Percentiles rank a stretch among this genome's conserved stretches.
Conservation (phyloP, 176 grass and related monocot genomes). For the Cocos nucifera region DNA sequence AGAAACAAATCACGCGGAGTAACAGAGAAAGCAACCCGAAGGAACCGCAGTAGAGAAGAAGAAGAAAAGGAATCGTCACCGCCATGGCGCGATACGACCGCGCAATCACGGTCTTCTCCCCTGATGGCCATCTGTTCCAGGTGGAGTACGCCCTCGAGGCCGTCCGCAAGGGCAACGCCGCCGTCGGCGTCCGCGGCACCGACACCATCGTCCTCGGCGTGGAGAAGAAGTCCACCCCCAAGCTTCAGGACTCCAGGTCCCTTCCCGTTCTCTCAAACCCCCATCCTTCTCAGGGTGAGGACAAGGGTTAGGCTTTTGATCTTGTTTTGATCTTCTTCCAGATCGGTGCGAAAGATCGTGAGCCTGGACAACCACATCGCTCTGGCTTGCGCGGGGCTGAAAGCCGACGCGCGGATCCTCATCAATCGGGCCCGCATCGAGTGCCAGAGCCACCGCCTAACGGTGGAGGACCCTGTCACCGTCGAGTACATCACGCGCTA, state of each 20-base stretch:
- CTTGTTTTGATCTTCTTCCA: conserved; percentile 10
- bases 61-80: too few relatives aligned
- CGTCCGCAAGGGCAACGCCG: conserved; percentile 98
- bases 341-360: conserved; percentile 84
- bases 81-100: conserved; percentile 96
- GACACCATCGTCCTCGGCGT: conserved; percentile 98
- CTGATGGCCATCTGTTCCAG: conserved; percentile 99
- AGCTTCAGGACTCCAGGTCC: conserved; percentile 95
- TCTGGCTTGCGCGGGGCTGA: conserved; percentile 95
- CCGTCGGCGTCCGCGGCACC: conserved; percentile 85
- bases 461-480: conserved; percentile 85
- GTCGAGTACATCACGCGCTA: conserved; percentile 97
- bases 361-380: conserved; percentile 86
- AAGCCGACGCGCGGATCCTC: conserved; percentile 86
- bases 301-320: background rate
- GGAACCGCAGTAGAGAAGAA: too few relatives aligned
- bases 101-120: conserved; percentile 99
- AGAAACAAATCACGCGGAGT: too few relatives aligned
- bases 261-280: too few relatives aligned
- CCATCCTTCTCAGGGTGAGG: background rate
- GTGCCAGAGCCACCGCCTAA: conserved; percentile 95
- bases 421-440: conserved; percentile 94
- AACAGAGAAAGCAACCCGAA: too few relatives aligned
- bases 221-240: conserved; percentile 98
- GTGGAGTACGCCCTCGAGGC: conserved; percentile 99